Conservation (phyloP, 1,284 basidiomycete genomes). For the Irpex rosettiformis region DNA sequence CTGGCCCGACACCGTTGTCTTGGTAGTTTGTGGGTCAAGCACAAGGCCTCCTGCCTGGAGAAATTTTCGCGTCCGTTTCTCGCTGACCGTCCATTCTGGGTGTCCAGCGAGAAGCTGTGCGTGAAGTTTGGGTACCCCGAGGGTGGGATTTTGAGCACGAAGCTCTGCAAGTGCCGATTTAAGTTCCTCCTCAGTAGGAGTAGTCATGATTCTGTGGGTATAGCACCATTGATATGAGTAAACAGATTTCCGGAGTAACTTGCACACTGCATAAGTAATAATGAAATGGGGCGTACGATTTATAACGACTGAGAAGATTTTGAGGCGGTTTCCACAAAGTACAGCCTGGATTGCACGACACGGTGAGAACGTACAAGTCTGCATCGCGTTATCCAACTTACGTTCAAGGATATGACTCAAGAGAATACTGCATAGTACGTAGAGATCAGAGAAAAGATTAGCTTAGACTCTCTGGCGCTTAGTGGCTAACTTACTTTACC, state of each 20-base stretch:
- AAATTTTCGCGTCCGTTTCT: conserved; percentile 74
- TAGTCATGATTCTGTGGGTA: conserved; percentile 2
- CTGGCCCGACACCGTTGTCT: too few relatives aligned
- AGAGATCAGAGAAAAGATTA: too few relatives aligned
- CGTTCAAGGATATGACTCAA: too few relatives aligned
- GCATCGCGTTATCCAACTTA: too few relatives aligned
- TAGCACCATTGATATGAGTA: neutral
- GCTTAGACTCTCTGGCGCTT: too few relatives aligned
- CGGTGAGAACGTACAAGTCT: too few relatives aligned
- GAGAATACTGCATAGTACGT: too few relatives aligned
- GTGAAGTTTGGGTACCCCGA: conserved; percentile 73
- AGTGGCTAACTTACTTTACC: too few relatives aligned
- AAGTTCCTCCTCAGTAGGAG: conserved; percentile 47
- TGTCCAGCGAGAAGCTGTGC: conserved; percentile 53
- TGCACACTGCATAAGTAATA: neutral
- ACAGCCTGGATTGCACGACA: neutral
- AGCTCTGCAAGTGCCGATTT: conserved; percentile 35
- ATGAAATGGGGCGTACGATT: neutral
- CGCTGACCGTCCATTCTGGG: conserved; percentile 74
- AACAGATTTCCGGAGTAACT: neutral
- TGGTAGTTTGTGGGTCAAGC: conserved; percentile 21
- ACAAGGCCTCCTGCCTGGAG: conserved; percentile 58
- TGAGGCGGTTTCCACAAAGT: neutral
- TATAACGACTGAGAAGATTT: neutral
- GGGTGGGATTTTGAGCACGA: conserved; percentile 50